Percentiles rank a stretch among this genome's conserved stretches.
Evolutionary conservation across 331 rosid species (phyloP).

Genomic region (Spiraea crenata): DNA sequence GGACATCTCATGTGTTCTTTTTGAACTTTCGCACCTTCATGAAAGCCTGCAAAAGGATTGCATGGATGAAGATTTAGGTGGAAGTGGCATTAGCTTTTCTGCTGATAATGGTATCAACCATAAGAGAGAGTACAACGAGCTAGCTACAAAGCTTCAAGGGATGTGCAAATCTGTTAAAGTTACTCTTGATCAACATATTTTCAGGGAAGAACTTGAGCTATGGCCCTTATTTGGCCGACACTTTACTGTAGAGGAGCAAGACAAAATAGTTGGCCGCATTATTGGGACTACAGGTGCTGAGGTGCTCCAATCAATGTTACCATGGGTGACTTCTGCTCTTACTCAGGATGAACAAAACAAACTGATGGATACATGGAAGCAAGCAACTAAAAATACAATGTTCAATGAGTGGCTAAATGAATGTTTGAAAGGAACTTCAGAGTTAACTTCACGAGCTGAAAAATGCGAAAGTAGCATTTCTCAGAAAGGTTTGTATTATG

Average conservation of each 20-base stretch:
- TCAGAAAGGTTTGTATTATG: conserved; percentile 54
- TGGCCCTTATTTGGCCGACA: conserved; percentile 96
- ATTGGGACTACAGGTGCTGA: conserved; percentile 99
- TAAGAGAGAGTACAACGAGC: conserved; percentile 70
- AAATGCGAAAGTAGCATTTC: conserved; percentile 46
- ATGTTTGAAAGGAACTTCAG: conserved; percentile 87
- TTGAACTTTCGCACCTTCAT: conserved; percentile 80
- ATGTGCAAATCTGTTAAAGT: conserved; percentile 96
- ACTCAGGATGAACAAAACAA: conserved; percentile 95
- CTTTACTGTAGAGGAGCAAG: conserved; percentile 97
- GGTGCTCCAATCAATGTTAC: conserved; percentile 98
- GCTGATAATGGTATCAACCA: conserved; percentile 37
- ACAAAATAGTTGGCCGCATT: conserved; percentile 89
- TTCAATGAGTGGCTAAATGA: conserved; percentile 98
- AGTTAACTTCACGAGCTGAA: conserved; percentile 47
- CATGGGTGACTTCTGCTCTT: conserved; percentile 99
- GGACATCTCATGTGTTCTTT: conserved; percentile 82
- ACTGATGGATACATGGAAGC: conserved; percentile 99
- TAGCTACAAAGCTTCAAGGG: conserved; percentile 98
- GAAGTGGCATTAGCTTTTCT: conserved; percentile 35
- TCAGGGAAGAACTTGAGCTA: conserved; percentile 93
- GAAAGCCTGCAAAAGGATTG: conserved; percentile 51
- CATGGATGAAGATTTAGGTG: conserved; percentile 39
- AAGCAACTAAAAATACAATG: conserved; percentile 96
- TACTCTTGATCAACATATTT: conserved; percentile 93